Base-by-base conservation (phyloP, 345 rosid genomes). In the Brassica rapa region DNA sequence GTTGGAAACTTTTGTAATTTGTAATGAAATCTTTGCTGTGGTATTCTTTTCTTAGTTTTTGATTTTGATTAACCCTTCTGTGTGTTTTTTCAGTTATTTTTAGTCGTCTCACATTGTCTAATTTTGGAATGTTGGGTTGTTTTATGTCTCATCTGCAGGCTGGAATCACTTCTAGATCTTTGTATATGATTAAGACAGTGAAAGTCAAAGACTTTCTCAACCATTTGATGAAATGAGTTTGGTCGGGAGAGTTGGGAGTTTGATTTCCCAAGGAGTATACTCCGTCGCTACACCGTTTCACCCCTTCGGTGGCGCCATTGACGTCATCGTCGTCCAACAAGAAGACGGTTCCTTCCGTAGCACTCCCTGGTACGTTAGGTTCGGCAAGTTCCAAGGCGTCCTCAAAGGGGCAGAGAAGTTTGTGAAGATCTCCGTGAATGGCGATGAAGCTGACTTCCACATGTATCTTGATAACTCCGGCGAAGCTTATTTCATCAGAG, bases 291-390 rank as follows among this genome's bases (percentile, higher is more conserved):
- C 93, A 76, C 97, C 98, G 0, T 93, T 93, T 79, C 98, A 93
- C 83, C 98, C 97, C 1, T 93, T 93, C 77, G 98, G 98, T 32
- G 98, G 98, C 73, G 98, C 98, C 68, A 89, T 93, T 81, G 98
- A 93, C 82, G 91, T 91, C 11, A 90, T 93, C 73, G 98, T 88
- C 35, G 97, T 93, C 72, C 90, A 85, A 76, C 98, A 93, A 85
- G 88, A 89, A 80, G 96, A 93, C 72, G 96, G 94, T 68, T 82
- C 89, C 3, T 93, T 90, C 72, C 89, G 86, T 10, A 91, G 97
- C 79, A 89, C 96, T 0, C 98, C 98, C 46, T 93, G 98, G 98
- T 87, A 93, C 53, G 98, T 93, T 69, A 84, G 93, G 81, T 93
- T 93, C 62, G 98, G 98, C 55, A 93, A 93, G 82, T 93, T 93